Base-by-base conservation (phyloP, 305 asterid species). In the Ajuga reptans region DNA sequence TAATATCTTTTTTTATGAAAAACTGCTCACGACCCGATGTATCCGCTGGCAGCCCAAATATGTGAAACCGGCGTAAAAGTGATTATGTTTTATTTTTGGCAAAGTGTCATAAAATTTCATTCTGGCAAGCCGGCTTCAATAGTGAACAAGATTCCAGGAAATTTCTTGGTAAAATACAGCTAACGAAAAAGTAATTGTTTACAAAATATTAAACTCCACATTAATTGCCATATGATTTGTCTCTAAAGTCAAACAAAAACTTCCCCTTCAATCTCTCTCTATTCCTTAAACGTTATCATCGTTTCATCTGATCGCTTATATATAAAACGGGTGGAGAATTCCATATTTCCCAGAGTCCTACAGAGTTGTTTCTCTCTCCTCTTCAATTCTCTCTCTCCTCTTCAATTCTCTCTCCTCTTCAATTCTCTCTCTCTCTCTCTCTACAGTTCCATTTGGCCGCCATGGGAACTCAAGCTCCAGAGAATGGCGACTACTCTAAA, bases 381-480 rank as follows among this genome's bases (percentile, higher is more conserved):
- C 1, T 6, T 58, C 11, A 7, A 18, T n/a, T n/a, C n/a, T n/a
- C n/a, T n/a, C n/a, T n/a, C n/a, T n/a, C n/a, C n/a, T n/a, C n/a
- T n/a, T n/a, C n/a, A n/a, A n/a, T n/a, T n/a, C n/a, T n/a, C n/a
- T n/a, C n/a, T n/a, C n/a, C n/a, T n/a, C n/a, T n/a, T n/a, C n/a
- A n/a, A n/a, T n/a, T n/a, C n/a, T n/a, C n/a, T n/a, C n/a, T n/a
- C n/a, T n/a, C n/a, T n/a, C n/a, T n/a, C n/a, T n/a, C n/a, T n/a
- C n/a, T n/a, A n/a, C n/a, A n/a, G n/a, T n/a, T n/a, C n/a, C n/a
- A n/a, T n/a, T n/a, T n/a, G 39, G 41, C 9, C 42, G 69, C 66
- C 70, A 83, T 85, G 87, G 90, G 79, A 66, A 81, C 84, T 42
- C 77, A 79, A 75, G 74, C 50, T 47, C 63, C 73, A n/a, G n/a